Evolutionary conservation across 164 flowering plant species (phyloP), one percentile per base, ranked within the genome.

Genomic region (grape (Vitis vinifera)): DNA sequence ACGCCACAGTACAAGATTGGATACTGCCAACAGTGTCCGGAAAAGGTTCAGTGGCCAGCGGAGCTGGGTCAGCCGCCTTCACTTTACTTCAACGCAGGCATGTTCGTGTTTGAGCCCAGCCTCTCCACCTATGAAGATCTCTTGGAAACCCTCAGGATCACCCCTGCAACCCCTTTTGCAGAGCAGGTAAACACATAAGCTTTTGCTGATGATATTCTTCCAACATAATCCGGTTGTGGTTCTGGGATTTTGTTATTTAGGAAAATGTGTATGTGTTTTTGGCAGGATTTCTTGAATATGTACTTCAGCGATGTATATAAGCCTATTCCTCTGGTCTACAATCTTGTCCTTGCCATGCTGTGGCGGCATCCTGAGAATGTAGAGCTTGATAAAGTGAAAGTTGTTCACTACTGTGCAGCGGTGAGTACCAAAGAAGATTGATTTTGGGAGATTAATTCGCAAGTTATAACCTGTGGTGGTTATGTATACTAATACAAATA

Each of bases 281-380:
- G n/a, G 64, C 55, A 85, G 89, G 89, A 86, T 63, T 84, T 80
- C 62, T 57, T 86, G 73, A 86, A 86, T 75, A 73, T 77, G 77
- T 86, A 52, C 67, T 86, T 83, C 66, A 72, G 60, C 64, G 68
- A 77, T 19, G 72, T 77, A 0, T 86, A 84, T 82, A 82, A 74
- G 81, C 87, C 87, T 2, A 82, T 86, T 61, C 81, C 85, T 14
- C 9, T 61, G 11, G 73, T 60, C 8, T 82, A 79, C 79, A 82
- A 82, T 60, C 75, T 86, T 1, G 87, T 86, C 1, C 75, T 82
- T 3, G 89, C 87, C 10, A 84, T 86, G 89, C 60, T 79, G 47
- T 79, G 83, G 83, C 77, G 81, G 44, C 81, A 79, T 49, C 82
- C 83, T 0, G 83, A 77, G 71, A 75, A 80, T 58, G 77, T 80